A percentile compares a stretch with the other conserved stretches of the same genome.
Conservation (phyloP, 148 eudicot genomes). For the Selenicereus undatus region DNA sequence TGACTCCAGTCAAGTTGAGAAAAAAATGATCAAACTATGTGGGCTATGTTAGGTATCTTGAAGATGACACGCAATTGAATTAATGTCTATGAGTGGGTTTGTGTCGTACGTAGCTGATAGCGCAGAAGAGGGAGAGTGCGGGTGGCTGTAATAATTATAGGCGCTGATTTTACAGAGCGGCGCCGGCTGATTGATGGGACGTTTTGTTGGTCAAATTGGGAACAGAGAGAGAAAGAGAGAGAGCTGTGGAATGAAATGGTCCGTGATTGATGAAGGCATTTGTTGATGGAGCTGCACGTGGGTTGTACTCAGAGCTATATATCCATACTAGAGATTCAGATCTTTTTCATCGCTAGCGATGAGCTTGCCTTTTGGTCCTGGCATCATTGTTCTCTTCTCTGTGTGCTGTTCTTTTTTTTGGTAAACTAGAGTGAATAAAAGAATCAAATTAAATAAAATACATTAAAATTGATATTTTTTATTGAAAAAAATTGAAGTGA, state of each 20-base stretch:
- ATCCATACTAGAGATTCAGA: conserved; percentile 12
- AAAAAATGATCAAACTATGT: not conserved
- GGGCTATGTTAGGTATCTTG: not conserved
- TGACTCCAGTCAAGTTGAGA: conserved; percentile 9
- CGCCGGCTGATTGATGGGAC: conserved; percentile 24
- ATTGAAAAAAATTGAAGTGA: too few relatives aligned
- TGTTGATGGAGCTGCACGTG: conserved; percentile 23
- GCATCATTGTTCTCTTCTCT: conserved; percentile 5
- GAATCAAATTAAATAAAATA: too few relatives aligned
- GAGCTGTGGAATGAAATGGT: not conserved
- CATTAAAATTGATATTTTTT: too few relatives aligned
- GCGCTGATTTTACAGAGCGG: conserved; percentile 32
- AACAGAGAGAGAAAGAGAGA: not conserved
- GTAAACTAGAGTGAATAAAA: too few relatives aligned
- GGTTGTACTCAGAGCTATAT: conserved; percentile 12
- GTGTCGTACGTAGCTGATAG: conserved; percentile 1
- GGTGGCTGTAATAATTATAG: conserved; percentile 29
- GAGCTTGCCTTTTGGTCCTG: not conserved
- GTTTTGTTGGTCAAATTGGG: conserved; percentile 16
- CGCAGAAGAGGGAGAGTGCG: too few relatives aligned
- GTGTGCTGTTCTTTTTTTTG: too few relatives aligned
- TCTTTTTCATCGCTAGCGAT: not conserved
- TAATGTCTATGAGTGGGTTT: not conserved
- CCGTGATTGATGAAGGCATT: not conserved
- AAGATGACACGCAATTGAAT: not conserved